phyloP scores from a whole-genome alignment of 352 stramenopile species.

The Phytophthora chlamydospora region DNA sequence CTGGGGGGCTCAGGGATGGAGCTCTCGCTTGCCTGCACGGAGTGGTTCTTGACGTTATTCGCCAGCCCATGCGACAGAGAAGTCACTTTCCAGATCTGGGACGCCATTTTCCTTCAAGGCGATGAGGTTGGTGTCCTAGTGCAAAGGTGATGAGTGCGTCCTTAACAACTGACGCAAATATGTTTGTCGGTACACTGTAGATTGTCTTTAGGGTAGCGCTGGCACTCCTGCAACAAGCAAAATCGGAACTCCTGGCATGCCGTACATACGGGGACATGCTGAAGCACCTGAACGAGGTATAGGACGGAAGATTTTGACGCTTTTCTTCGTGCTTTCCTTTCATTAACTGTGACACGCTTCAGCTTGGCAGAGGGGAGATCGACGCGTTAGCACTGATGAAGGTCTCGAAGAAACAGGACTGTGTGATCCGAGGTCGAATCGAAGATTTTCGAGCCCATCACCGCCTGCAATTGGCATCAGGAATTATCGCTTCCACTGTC shows the following conservation, averaged over 20 bases:
- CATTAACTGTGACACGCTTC: slow-evolving; percentile 4
- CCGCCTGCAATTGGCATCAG: slow-evolving; percentile 77
- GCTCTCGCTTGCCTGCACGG: slow-evolving; percentile 84
- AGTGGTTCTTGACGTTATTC: slow-evolving; percentile 91
- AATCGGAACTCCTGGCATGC: slow-evolving; percentile 56
- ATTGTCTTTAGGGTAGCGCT: slow-evolving; percentile 80
- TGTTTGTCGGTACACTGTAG: slow-evolving; percentile 31
- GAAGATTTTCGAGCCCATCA: slow-evolving; percentile 88
- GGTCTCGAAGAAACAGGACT: slow-evolving; percentile 65
- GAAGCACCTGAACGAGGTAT: slow-evolving; percentile 81
- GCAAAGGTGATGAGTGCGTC: neutral
- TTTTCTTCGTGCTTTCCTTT: neutral
- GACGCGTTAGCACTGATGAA: slow-evolving; percentile 58
- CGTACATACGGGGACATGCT: slow-evolving; percentile 83
- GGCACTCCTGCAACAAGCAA: slow-evolving; percentile 75
- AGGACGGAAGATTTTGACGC: neutral
- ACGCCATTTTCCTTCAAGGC: slow-evolving; percentile 82
- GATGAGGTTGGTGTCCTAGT: slow-evolving; percentile 59
- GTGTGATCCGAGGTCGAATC: slow-evolving; percentile 68
- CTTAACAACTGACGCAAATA: slow-evolving; percentile 1
- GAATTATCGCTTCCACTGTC: slow-evolving; percentile 75
- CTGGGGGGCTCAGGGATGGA: slow-evolving; percentile 87
- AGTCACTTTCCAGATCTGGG: slow-evolving; percentile 85
- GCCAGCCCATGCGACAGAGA: slow-evolving; percentile 76
- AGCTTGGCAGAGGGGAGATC: slow-evolving; percentile 66